Evolutionary conservation across 768 basidiomycete genomes (phyloP), one percentile per base, ranked within the genome.

Genomic region (Mycena floridula): DNA sequence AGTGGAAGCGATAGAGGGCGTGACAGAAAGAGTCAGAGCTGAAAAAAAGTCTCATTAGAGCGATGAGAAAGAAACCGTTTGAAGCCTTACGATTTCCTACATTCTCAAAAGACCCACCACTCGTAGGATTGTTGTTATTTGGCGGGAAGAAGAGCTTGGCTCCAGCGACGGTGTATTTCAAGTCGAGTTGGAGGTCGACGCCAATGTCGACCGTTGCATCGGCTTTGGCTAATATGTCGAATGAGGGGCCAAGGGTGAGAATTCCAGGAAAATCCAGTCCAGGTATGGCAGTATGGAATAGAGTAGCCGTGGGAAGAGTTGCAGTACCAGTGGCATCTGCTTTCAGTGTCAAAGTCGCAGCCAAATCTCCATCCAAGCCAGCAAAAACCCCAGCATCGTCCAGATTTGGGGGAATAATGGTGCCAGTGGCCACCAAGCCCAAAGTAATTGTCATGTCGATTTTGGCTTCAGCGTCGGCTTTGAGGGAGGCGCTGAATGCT

Each of bases 201-300:
- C 62, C 51, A 23, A 68, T 48, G 25, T 65, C 67, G n/a, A 72
- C 45, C 15, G 32, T 47, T 0, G 60, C 61, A 0, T 28, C 47
- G 1, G 56, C 59, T 43, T 60, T 49, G 1, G 53, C 69, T 13
- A 57, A 46, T 39, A 72, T 54, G 25, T 63, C 52, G 60, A 71
- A 71, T 1, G 58, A 58, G 7, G 72, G 68, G 7, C 69, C 72
- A 32, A 74, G 36, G 15, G 54, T 60, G 16, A 74, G 54, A 46
- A 74, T 61, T 6, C 69, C 73, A 37, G 74, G 73, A 55, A 78
- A 67, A 50, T 72, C 67, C 13, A 77, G 61, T 5, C 72, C 75
- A 2, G 72, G 72, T 43, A 79, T 60, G 1, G 69, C 70, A 25
- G 68, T 48, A 38, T 66, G 54, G 32, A 72, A 61, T n/a, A n/a